These are phyloP conservation scores for Vigna hirtella DNA, from an alignment of 306 rosid species.

Conservation along the genomic window DNA sequence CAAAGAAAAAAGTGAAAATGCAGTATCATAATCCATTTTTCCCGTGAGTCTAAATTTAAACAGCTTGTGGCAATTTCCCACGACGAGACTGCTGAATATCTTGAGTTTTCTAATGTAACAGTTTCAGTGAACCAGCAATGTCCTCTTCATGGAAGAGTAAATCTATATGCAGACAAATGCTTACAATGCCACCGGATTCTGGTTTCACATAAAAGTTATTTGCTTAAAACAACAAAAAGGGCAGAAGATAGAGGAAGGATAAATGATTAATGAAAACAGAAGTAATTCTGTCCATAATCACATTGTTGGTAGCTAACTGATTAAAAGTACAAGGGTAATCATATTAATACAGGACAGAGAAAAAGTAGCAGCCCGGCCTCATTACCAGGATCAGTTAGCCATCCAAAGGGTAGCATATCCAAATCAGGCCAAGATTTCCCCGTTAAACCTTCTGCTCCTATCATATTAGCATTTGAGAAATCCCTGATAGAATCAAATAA, in stretches of 20 bases:
- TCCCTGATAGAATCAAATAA: conserved; percentile 64
- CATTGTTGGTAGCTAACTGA: conserved; percentile 5
- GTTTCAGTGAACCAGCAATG: neutral
- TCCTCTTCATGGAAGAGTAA: neutral
- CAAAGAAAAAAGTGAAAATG: conserved; percentile 12
- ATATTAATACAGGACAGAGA: conserved; percentile 27
- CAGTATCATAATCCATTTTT: conserved; percentile 19
- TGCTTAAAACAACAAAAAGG: conserved; percentile 3
- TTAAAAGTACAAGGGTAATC: conserved; percentile 5
- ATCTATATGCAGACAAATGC: conserved; percentile 3
- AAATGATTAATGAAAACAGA: neutral
- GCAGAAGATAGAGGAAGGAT: neutral
- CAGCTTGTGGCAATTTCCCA: conserved; percentile 33
- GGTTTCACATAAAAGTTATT: conserved; percentile 19
- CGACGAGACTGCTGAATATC: conserved; percentile 11
- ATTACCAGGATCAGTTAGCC: conserved; percentile 86
- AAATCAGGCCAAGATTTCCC: conserved; percentile 98
- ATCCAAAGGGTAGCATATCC: conserved; percentile 97
- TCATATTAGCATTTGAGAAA: conserved; percentile 74
- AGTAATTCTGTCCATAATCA: neutral
- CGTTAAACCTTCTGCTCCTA: conserved; percentile 68
- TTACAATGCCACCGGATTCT: conserved; percentile 20
- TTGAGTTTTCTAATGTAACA: conserved; percentile 17
- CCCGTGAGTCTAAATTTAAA: conserved; percentile 30
- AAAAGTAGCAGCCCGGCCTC: conserved; percentile 17